These are phyloP conservation scores for maize (Zea mays) DNA, from an alignment of 176 grass and related monocot genomes.

Conservation along the genomic window Zm-B73-REFERENCE-NAM-5.0 NC_050098.1:6464501-6465000, in stretches of 20 bases:
- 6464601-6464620: background rate
- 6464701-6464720: background rate
- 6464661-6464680: background rate
- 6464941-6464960: no score
- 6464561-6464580: background rate
- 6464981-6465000: no score
- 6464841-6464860: background rate
- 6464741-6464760: no score
- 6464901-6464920: no score
- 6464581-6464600: background rate
- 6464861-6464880: background rate
- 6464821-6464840: background rate
- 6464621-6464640: background rate
- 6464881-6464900: no score
- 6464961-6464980: no score
- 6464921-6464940: no score
- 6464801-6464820: background rate
- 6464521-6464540: background rate
- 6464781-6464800: background rate
- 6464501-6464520: constrained; percentile 42
- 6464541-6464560: background rate
- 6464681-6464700: background rate
- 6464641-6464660: background rate
- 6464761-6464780: background rate
- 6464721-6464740: no score